Evolutionary conservation across 2,329 filamentous ascomycete genomes (phyloP).

Genomic region (Hymenoscyphus repandus): DNA sequence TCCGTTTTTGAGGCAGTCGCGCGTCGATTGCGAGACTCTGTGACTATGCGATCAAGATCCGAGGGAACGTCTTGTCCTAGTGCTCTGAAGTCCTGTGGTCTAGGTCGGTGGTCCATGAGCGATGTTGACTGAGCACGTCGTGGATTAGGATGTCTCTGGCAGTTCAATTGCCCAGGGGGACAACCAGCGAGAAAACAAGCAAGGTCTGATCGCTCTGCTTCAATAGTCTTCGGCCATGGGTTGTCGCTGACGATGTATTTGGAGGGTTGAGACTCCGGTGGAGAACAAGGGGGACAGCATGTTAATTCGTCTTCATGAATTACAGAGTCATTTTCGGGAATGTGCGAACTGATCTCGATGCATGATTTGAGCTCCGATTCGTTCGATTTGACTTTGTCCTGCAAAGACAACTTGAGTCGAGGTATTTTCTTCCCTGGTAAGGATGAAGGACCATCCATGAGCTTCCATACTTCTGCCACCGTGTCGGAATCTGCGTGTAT

Average conservation of each 20-base stretch:
- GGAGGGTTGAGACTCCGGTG: constrained; percentile 12
- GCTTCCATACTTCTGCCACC: constrained; percentile 1
- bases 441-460: constrained; percentile 1
- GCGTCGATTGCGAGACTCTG: neutral
- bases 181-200: constrained; percentile 24
- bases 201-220: constrained; percentile 18
- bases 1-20: neutral
- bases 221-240: constrained; percentile 6
- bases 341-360: constrained; percentile 14
- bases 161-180: constrained; percentile 15
- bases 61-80: neutral
- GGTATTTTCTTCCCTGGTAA: constrained; percentile 16
- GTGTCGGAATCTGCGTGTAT: neutral
- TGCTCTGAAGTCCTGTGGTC: constrained; percentile 12
- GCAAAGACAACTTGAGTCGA: constrained; percentile 20
- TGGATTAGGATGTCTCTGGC: constrained; percentile 10
- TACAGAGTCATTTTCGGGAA: constrained; percentile 18
- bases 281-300: constrained; percentile 21
- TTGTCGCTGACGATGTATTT: constrained; percentile 16
- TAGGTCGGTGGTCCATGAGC: neutral
- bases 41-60: neutral
- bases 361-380: constrained; percentile 18
- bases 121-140: constrained; percentile 6
- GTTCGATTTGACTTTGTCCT: constrained; percentile 16
- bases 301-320: constrained; percentile 19